phyloP scores from a whole-genome alignment of 768 basidiomycete species.

The Amanita jacksonii region DNA sequence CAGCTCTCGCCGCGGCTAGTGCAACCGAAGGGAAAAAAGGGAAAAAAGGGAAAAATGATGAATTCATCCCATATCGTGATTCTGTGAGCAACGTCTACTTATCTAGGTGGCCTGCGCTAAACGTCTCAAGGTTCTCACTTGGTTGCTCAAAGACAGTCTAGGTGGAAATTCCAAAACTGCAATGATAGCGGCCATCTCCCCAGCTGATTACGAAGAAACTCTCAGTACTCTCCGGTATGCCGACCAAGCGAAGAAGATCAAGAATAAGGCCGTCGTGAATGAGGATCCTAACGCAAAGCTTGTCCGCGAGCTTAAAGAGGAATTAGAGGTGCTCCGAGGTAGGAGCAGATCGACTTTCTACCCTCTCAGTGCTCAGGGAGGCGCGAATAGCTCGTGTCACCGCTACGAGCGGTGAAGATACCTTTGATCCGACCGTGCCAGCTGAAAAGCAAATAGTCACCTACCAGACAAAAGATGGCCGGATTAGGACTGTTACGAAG shows the following conservation, averaged over 20 bases:
- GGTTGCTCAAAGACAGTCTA: slow-evolving; percentile 95
- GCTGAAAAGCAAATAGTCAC: slow-evolving; percentile 94
- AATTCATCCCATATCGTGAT: slow-evolving; percentile 96
- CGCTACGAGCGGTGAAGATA: slow-evolving; percentile 56
- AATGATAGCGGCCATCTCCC: slow-evolving; percentile 98
- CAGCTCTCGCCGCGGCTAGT: slow-evolving; percentile 71
- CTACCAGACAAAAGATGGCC: slow-evolving; percentile 87
- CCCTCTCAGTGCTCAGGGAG: too few relatives aligned
- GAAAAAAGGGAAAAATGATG: slow-evolving; percentile 83
- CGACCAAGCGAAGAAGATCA: slow-evolving; percentile 99
- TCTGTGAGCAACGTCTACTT: slow-evolving; percentile 49
- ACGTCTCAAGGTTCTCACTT: slow-evolving; percentile 72
- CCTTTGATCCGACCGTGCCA: slow-evolving; percentile 82
- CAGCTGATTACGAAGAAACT: slow-evolving; percentile 98
- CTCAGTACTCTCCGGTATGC: slow-evolving; percentile 95
- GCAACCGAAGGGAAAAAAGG: slow-evolving; percentile 66
- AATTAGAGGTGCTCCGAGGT: slow-evolving; percentile 87
- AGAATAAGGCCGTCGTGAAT: slow-evolving; percentile 98
- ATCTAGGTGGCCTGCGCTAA: neutral
- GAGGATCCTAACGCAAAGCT: slow-evolving; percentile 99
- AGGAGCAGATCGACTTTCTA: slow-evolving; percentile 23
- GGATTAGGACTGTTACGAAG: slow-evolving; percentile 92
- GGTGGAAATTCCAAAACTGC: slow-evolving; percentile 98
- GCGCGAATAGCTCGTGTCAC: slow-evolving; percentile 63
- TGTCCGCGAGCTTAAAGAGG: slow-evolving; percentile 97